Evolutionary conservation across 1,284 basidiomycete genomes (phyloP).

Genomic region (Wolfiporia cocos): DNA sequence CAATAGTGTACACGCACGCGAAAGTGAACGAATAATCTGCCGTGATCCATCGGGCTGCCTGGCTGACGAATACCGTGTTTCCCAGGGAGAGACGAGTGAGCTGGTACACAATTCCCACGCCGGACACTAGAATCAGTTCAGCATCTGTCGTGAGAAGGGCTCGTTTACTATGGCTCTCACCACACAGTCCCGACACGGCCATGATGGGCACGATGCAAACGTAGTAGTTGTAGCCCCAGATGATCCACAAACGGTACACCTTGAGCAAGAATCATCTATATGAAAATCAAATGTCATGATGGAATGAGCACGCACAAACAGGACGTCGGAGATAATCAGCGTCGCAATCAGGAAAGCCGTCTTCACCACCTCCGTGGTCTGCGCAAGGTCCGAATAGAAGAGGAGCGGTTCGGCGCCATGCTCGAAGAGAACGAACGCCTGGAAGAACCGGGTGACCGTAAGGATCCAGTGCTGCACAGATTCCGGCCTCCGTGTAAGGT

Average conservation of each 20-base stretch:
- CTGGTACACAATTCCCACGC: conserved; percentile 1
- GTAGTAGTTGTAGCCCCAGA: conserved; percentile 6
- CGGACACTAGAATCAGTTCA: neutral
- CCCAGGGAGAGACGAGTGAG: neutral
- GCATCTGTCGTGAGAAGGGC: neutral
- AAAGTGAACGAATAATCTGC: conserved; percentile 2
- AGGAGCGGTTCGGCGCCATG: neutral
- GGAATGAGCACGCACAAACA: conserved; percentile 1
- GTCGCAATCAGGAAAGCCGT: conserved; percentile 2
- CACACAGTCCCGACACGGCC: conserved; percentile 1
- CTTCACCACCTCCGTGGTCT: conserved; percentile 4
- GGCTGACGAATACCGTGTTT: neutral
- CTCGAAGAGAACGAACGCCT: conserved; percentile 4
- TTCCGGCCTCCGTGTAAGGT: neutral
- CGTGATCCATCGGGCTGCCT: neutral
- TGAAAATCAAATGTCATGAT: neutral
- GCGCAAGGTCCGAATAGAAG: conserved; percentile 5
- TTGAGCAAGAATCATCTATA: neutral
- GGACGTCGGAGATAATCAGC: conserved; percentile 3
- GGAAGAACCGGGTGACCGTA: conserved; percentile 3
- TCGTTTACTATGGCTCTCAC: neutral
- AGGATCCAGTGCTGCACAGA: conserved; percentile 4
- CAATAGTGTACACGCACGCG: neutral
- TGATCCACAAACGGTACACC: conserved; percentile 8
- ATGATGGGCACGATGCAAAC: conserved; percentile 2